Evolutionary conservation across 2,329 filamentous ascomycete species (phyloP).

Genomic region (Colletotrichum kahawae): DNA sequence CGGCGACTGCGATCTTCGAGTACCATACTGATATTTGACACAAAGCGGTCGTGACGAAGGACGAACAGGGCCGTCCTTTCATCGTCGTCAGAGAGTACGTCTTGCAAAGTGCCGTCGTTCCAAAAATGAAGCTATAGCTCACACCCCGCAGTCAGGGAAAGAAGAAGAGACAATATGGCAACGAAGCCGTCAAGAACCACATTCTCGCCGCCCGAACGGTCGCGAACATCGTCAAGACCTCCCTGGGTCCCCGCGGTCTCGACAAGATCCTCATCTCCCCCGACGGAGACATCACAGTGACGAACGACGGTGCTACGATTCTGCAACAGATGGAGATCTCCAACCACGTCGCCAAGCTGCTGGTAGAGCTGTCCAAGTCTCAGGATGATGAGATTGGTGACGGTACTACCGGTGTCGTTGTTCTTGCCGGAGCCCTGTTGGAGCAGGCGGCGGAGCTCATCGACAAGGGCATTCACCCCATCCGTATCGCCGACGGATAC

Average conservation of each 20-base stretch:
- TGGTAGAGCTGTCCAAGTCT: constrained; percentile 97
- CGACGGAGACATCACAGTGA: constrained; percentile 98
- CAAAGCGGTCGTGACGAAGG: constrained; percentile 81
- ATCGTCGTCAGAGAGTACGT: constrained; percentile 97
- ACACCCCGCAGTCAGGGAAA: constrained; percentile 77
- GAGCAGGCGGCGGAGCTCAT: constrained; percentile 98
- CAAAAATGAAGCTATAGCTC: constrained; percentile 14
- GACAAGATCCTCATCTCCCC: constrained; percentile 99
- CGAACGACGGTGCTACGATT: constrained; percentile 98
- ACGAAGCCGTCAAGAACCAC: constrained; percentile 97
- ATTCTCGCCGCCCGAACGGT: constrained; percentile 96
- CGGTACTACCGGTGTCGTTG: constrained; percentile 96
- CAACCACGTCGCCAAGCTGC: constrained; percentile 96
- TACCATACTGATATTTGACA: constrained; percentile 20
- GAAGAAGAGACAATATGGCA: constrained; percentile 97
- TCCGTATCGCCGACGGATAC: constrained; percentile 97
- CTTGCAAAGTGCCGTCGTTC: not conserved
- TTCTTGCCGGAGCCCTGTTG: constrained; percentile 89
- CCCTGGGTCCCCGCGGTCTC: constrained; percentile 90
- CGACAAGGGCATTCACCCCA: constrained; percentile 99
- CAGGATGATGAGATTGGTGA: constrained; percentile 99
- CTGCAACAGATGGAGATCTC: constrained; percentile 98
- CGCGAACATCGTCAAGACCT: constrained; percentile 96
- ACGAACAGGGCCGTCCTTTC: constrained; percentile 96
- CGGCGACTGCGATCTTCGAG: constrained; percentile 18